Evolutionary conservation across 2,329 filamentous ascomycete genomes (phyloP).

Genomic region (Pseudogymnoascus sp.): DNA sequence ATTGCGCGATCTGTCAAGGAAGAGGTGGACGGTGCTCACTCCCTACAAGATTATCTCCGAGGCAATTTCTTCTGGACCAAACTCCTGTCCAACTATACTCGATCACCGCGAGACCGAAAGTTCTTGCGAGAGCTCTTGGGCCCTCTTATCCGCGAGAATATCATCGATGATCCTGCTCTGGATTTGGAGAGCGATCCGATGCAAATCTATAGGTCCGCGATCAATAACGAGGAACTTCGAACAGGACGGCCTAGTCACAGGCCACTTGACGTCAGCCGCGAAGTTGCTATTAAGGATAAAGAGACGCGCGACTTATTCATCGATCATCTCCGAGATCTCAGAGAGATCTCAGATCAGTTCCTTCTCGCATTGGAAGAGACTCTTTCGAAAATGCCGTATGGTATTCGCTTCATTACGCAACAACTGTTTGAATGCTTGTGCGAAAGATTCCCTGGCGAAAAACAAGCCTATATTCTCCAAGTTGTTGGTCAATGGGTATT

Average conservation of each 20-base stretch:
- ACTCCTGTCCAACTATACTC: constrained; percentile 76
- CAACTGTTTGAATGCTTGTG: constrained; percentile 76
- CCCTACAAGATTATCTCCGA: constrained; percentile 76
- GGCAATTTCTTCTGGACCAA: constrained; percentile 92
- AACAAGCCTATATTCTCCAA: constrained; percentile 69
- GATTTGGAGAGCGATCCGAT: constrained; percentile 95
- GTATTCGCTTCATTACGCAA: constrained; percentile 77
- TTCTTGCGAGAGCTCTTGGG: constrained; percentile 83
- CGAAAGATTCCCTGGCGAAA: constrained; percentile 70
- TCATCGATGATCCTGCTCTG: constrained; percentile 82
- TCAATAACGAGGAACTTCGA: constrained; percentile 94
- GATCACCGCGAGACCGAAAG: constrained; percentile 85
- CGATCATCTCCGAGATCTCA: constrained; percentile 83
- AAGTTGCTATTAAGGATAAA: constrained; percentile 89
- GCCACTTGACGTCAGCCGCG: constrained; percentile 76
- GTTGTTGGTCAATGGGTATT: constrained; percentile 87
- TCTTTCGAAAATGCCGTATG: constrained; percentile 84
- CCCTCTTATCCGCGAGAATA: constrained; percentile 78
- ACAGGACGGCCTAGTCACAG: constrained; percentile 78
- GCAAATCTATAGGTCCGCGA: constrained; percentile 90
- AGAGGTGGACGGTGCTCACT: constrained; percentile 66
- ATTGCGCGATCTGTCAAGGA: constrained; percentile 76
- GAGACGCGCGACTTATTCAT: constrained; percentile 92
- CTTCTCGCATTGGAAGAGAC: constrained; percentile 74
- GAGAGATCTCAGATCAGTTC: constrained; percentile 91